phyloP scores from a whole-genome alignment of 306 rosid species.

The Glycine latifolia region DNA sequence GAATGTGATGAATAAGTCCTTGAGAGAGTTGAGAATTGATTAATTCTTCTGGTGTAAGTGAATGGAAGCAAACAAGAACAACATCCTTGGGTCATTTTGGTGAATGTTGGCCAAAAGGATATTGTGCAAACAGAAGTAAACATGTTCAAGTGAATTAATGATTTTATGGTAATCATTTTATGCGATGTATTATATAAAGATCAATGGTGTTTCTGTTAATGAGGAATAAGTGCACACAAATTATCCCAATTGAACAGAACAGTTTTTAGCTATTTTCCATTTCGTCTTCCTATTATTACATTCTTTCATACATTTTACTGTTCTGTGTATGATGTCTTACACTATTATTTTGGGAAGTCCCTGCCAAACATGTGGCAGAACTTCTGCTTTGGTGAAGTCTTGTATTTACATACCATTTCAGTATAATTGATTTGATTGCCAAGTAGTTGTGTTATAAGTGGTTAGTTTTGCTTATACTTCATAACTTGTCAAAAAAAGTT shows the following conservation, averaged over 20 bases:
- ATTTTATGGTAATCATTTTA: neutral
- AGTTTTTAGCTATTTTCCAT: neutral
- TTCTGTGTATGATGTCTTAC: neutral
- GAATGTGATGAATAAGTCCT: neutral
- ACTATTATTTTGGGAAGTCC: neutral
- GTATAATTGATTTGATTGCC: neutral
- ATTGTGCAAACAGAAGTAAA: neutral
- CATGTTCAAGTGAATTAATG: neutral
- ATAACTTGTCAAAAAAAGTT: no score
- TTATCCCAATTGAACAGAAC: neutral
- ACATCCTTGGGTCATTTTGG: conserved; percentile 29
- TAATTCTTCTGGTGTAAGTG: neutral
- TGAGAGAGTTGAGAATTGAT: conserved; percentile 2
- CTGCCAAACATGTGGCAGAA: conserved; percentile 4
- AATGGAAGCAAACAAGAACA: neutral
- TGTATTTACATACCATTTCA: neutral
- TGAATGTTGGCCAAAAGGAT: neutral
- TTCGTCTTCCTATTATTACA: neutral
- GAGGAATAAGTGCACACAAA: neutral
- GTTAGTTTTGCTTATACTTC: no score
- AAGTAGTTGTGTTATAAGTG: neutral
- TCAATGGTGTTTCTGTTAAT: neutral
- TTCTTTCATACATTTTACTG: neutral
- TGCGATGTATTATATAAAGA: no score
- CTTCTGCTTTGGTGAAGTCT: neutral